phyloP scores from a whole-genome alignment of 306 rosid genomes.

The Hippophae tibetana region DNA sequence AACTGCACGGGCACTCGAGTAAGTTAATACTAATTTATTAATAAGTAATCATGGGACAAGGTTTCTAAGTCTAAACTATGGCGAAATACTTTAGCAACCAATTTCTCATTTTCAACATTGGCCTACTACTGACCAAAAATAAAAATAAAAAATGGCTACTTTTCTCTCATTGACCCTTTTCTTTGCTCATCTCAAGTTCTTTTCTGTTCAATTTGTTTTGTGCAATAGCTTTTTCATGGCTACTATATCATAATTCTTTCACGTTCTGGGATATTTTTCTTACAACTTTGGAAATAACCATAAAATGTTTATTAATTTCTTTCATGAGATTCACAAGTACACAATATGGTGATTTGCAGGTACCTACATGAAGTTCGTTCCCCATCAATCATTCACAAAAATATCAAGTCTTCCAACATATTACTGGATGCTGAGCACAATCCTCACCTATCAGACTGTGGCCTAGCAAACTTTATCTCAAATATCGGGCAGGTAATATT shows the following conservation, averaged over 20 bases:
- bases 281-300: too few relatives aligned
- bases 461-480: conserved; percentile 67
- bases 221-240: too few relatives aligned
- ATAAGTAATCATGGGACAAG: neutral
- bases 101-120: too few relatives aligned
- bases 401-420: conserved; percentile 82
- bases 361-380: conserved; percentile 93
- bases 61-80: too few relatives aligned
- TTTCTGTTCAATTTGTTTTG: too few relatives aligned
- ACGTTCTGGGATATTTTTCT: too few relatives aligned
- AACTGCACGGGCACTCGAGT: conserved; percentile 94
- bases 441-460: conserved; percentile 89
- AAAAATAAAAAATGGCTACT: too few relatives aligned
- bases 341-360: conserved; percentile 35
- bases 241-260: too few relatives aligned
- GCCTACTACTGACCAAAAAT: too few relatives aligned
- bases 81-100: too few relatives aligned
- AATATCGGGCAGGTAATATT: conserved; percentile 58
- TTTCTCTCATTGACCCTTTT: too few relatives aligned
- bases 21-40: conserved; percentile 20
- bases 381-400: conserved; percentile 82
- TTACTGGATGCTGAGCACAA: conserved; percentile 75
- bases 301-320: neutral
- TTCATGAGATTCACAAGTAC: conserved; percentile 14
- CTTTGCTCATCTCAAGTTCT: too few relatives aligned